Base-by-base conservation (phyloP, 2,329 filamentous ascomycete species). In the Acarospora socialis region DNA sequence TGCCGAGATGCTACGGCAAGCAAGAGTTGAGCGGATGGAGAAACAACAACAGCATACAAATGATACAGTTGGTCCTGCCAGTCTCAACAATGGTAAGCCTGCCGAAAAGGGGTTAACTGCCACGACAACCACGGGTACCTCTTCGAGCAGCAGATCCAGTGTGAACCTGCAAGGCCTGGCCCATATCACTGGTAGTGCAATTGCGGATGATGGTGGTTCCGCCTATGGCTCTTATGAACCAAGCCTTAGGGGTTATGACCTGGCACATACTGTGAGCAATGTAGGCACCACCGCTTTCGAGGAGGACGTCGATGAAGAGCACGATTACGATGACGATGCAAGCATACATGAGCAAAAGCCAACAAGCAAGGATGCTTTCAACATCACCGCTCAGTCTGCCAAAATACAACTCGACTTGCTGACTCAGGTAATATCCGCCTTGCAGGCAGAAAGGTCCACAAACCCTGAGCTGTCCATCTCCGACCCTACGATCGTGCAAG, bases 371-470 rank as follows among this genome's bases (percentile, higher is more conserved):
- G 90, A 98, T 52, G 86, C 90, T 2, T 86, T 95, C 56, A 87
- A 87, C 52, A 95, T 98, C 48, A 94, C 87, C 3, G 90, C 90
- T 0, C 87, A 95, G 53, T 95, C 90, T 9, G 84, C 84, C 7
- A 87, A 81, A 51, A 59, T 95, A 19, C 90, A 98, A 54, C 70
- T 98, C 4, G 87, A 95, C 49, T 78, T 93, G 24, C 71, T 98
- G 43, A 75, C 79, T 5, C 77, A 81, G 44, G 83, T 98, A 16
- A 83, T 84, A 35, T 63, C 73, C n/a, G 86, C 86, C 3, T 61
- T 95, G 30, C 70, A 86, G 41, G 59, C 65, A 1, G 81, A 93
- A 54, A 71, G 72, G 34, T 55, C 65, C 4, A 75, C 68, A 45
- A 81, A 79, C 37, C 81, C 87, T 0, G 62, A 65, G 8, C 66